Base-by-base conservation (phyloP, 192 early-diverging fungal genomes). In the Coemansia sp. region DNA sequence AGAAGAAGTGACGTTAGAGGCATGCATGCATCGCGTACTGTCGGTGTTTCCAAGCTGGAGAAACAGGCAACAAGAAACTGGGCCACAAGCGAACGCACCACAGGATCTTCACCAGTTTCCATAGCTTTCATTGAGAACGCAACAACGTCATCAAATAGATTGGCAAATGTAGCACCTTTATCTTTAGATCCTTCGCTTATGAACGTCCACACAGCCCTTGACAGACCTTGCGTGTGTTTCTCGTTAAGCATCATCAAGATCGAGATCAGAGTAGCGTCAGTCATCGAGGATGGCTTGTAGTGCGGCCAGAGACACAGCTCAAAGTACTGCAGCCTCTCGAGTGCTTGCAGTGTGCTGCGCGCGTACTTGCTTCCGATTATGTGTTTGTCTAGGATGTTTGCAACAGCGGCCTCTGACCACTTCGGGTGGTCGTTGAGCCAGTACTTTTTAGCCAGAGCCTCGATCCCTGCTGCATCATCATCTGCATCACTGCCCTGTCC, bases 191-290 rank as follows among this genome's bases (percentile, higher is more conserved):
- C 10, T 13, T 75, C 57, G 3, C n/a, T 33, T 12, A 35, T 12
- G 7, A 66, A 40, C n/a, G 58, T 37, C 66, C 59, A 79, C 55
- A 63, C 31, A 53, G 56, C 58, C 8, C 37, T 7, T 30, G 53
- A 43, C 21, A 95, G 77, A 23, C 87, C 80, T 62, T 93, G 87
- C 56, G 90, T 85, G 69, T 86, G 87, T 77, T 99, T 97, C 70
- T 96, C 96, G 76, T 97, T 97, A 8, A 94, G 67, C 80, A 99
- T 86, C 48, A 95, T 58, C 7, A 91, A 86, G 18, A 96, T 91
- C 2, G 95, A 93, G 10, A 96, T 49, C 5, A 91, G 69, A 58
- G 92, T 87, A 35, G 72, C 71, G 8, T 85, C 68, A 2, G 78
- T 66, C 25, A 79, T 63, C 49, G 40, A n/a, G 15, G 40, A 5